Evolutionary conservation across 1,139 yeast genomes (phyloP), one percentile per base, ranked within the genome.

Genomic region (Debaryomycetaceae sp.): DNA sequence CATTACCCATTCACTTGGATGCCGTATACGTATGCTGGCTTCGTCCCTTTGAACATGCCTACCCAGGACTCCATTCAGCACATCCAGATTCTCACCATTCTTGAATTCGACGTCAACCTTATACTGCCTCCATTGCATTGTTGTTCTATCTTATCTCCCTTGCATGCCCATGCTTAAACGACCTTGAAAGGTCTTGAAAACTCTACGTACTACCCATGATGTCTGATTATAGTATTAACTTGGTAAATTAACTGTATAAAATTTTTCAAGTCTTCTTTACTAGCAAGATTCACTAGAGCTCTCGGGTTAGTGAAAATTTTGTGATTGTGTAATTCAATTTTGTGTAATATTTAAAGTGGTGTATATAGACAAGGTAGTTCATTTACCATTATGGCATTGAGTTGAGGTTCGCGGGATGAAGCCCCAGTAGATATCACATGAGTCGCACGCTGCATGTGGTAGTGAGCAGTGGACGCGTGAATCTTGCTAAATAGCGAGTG

Each of bases 201-300:
- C 55, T 55, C 56, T 74, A 80, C 85, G 75, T 80, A 80, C 85
- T 81, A 77, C 83, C 76, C 86, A 81, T 80, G 73, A 68, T 80
- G 76, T 68, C 70, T 71, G 65, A 52, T 63, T 58, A 52, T 59
- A 60, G 52, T 51, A 53, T 47, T 41, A 41, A 20, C 27, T 38
- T 22, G 27, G 20, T 24, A 35, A 37, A 41, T 27, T 27, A 27
- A 27, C 31, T 27, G 11, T 27, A 27, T 27, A 27, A 27, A 27
- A 27, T 8, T 27, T 27, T 27, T 27, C 31, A 27, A 27, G 31
- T 27, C 8, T 27, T 27, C 31, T 27, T 27, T 11, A 8, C 31
- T 27, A 27, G 11, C 31, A 8, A 27, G 31, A 27, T 27, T 27
- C 11, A 27, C 11, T 27, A 27, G 31, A 27, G 31, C 11, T 11